A percentile compares a stretch with the other conserved stretches of the same genome.
These are phyloP conservation scores for Trypanosomatidae sp. DNA, from an alignment of 208 protist genomes.

Conservation along the genomic window DNA sequence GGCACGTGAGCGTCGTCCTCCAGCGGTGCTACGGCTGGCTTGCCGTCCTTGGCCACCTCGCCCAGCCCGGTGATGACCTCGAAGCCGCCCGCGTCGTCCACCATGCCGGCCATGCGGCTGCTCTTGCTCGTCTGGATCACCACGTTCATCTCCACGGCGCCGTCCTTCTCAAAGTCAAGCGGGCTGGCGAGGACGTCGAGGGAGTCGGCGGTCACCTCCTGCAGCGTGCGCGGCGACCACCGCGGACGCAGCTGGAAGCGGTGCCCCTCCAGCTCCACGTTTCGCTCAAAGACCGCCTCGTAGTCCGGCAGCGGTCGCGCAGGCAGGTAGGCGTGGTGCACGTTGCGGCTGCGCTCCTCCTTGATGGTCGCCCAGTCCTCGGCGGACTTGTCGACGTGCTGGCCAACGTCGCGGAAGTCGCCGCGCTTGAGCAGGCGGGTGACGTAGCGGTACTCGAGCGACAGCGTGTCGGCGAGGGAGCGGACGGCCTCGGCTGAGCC, in stretches of 20 bases:
- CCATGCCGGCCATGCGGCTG: slow-evolving; percentile 65
- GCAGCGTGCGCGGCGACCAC: slow-evolving; percentile 80
- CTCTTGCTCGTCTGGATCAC: slow-evolving; percentile 54
- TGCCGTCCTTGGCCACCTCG: slow-evolving; percentile 59
- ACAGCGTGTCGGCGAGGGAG: slow-evolving; percentile 70
- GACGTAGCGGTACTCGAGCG: slow-evolving; percentile 77
- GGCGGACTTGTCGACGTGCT: slow-evolving; percentile 66
- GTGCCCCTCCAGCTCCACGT: slow-evolving; percentile 79
- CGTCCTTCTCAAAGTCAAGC: slow-evolving; percentile 64
- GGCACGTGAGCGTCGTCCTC: slow-evolving; percentile 72
- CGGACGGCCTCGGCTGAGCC: slow-evolving; percentile 57
- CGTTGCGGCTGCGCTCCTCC: slow-evolving; percentile 47
- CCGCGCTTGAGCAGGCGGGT: slow-evolving; percentile 58
- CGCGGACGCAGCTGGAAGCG: slow-evolving; percentile 76
- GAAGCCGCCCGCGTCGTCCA: slow-evolving; percentile 80
- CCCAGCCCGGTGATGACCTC: slow-evolving; percentile 71
- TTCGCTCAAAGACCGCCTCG: slow-evolving; percentile 83
- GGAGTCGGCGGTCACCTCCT: slow-evolving; percentile 54
- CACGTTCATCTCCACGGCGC: slow-evolving; percentile 53
- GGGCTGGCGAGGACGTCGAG: slow-evolving; percentile 40
- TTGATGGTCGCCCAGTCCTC: slow-evolving; percentile 66
- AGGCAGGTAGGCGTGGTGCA: slow-evolving; percentile 68
- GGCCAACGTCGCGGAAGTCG: slow-evolving; percentile 82
- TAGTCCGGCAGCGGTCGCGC: slow-evolving; percentile 73
- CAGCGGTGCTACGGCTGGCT: slow-evolving; percentile 45